Base-by-base conservation (phyloP, 192 early-diverging fungal genomes). In the Rhizophagus clarus region DNA sequence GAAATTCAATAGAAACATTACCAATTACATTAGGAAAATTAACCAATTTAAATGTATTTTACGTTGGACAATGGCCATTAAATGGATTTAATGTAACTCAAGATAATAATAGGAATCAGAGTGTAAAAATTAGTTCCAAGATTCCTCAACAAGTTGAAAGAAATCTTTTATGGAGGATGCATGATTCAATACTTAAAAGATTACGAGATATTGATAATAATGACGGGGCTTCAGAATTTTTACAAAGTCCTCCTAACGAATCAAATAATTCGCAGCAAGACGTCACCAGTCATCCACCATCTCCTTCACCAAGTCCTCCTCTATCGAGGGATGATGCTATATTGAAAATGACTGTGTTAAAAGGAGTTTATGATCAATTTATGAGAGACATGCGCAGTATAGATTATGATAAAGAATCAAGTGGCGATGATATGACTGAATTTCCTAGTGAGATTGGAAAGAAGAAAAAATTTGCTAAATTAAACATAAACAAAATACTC, bases 291-390 rank as follows among this genome's bases (percentile, higher is more conserved):
- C 66, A 51, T 20, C n/a, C 82, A 79, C 32, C 76, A 72, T 42
- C 72, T 51, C 24, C 56, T 69, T n/a, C 51, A 42, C 31, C 77
- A 61, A n/a, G 34, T 75, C n/a, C 74, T 45, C 17, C 80, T 79
- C 5, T 72, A 70, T 29, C 81, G 61, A 24, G 75, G 49, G 31
- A 81, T 22, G 85, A 86, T 73, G 81, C 81, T 17, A 80, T 83
- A 40, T 66, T 86, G 28, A 86, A 86, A 70, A 86, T 86, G 79
- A 81, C 83, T 15, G 81, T 86, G 4, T 22, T 86, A 42, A 86
- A 86, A 77, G 83, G 85, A 0, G 82, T 86, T 49, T 86, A 86
- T 68, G 85, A 86, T 62, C 85, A 86, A 62, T 84, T 86, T 10
- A 73, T 86, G 49, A 83, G 81, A 51, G 82, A 86, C 24, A 79